These are phyloP conservation scores for Populus alba DNA, from an alignment of 345 rosid genomes.

Conservation along the genomic window DNA sequence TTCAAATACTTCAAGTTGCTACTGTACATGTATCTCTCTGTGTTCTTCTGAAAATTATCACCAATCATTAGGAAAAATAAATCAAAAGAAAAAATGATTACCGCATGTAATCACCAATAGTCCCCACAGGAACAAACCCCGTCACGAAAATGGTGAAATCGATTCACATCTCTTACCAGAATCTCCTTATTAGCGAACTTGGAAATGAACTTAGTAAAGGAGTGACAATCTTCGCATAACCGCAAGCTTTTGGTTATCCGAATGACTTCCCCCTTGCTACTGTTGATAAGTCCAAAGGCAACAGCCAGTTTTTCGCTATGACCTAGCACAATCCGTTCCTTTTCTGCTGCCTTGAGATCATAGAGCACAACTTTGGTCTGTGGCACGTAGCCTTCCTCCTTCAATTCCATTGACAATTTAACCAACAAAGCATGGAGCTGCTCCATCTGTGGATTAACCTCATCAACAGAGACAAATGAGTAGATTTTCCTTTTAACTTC, in stretches of 20 bases:
- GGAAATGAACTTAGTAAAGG: slow-evolving; percentile 73
- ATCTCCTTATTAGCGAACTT: slow-evolving; percentile 67
- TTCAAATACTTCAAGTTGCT: neutral
- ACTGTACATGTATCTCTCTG: neutral
- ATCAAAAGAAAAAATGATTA: neutral
- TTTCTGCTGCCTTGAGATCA: slow-evolving; percentile 68
- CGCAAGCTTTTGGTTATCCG: slow-evolving; percentile 83
- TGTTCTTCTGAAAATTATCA: neutral
- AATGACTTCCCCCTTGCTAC: slow-evolving; percentile 58
- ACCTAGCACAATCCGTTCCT: slow-evolving; percentile 74
- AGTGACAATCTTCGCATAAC: slow-evolving; percentile 85
- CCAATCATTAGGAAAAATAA: neutral
- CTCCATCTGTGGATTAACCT: slow-evolving; percentile 59
- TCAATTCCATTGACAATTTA: slow-evolving; percentile 68
- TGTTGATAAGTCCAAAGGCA: slow-evolving; percentile 76
- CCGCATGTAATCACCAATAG: slow-evolving; percentile 44
- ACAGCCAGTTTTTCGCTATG: slow-evolving; percentile 88
- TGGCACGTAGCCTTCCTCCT: slow-evolving; percentile 75
- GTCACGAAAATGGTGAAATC: slow-evolving; percentile 71
- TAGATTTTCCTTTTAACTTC: slow-evolving; percentile 47
- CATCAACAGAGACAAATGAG: slow-evolving; percentile 65
- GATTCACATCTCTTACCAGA: slow-evolving; percentile 80
- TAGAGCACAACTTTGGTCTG: slow-evolving; percentile 79
- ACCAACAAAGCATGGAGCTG: slow-evolving; percentile 67
- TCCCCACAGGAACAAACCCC: slow-evolving; percentile 89